phyloP scores from a whole-genome alignment of 306 rosid genomes.

The Trifolium repens region DNA sequence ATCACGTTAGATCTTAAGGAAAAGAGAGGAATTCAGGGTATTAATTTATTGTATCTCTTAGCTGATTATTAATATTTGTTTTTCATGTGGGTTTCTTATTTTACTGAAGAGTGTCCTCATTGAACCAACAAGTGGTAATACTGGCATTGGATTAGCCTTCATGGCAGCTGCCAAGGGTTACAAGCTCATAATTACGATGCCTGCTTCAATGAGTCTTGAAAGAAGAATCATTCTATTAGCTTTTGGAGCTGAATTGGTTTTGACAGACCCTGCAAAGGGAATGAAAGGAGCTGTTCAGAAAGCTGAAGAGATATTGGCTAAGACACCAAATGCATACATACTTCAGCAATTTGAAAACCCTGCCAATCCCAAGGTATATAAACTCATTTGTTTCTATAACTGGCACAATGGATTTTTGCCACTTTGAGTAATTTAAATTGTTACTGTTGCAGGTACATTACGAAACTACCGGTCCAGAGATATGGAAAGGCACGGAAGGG shows the following conservation, averaged over 20 bases:
- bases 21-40: background rate
- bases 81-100: constrained; percentile 33
- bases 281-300: constrained; percentile 87
- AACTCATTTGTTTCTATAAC: constrained; percentile 23
- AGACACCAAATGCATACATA: constrained; percentile 73
- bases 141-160: constrained; percentile 84
- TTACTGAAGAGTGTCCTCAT: constrained; percentile 69
- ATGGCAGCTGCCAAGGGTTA: constrained; percentile 83
- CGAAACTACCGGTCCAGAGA: constrained; percentile 89
- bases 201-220: constrained; percentile 87
- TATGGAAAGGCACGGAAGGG: constrained; percentile 76
- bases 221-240: constrained; percentile 75
- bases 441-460: constrained; percentile 61
- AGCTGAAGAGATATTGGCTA: constrained; percentile 80
- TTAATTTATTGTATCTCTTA: constrained; percentile 32
- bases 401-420: constrained; percentile 22
- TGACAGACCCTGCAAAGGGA: constrained; percentile 80
- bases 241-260: constrained; percentile 81
- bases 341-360: constrained; percentile 89
- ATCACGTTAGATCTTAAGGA: background rate
- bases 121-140: constrained; percentile 82
- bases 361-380: constrained; percentile 80
- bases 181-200: constrained; percentile 79
- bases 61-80: constrained; percentile 35
- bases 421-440: constrained; percentile 22